A percentile compares a stretch with the other conserved stretches of the same genome.
These are phyloP conservation scores for Termitomyces sp. DNA, from an alignment of 768 basidiomycete species.

Conservation along the genomic window DNA sequence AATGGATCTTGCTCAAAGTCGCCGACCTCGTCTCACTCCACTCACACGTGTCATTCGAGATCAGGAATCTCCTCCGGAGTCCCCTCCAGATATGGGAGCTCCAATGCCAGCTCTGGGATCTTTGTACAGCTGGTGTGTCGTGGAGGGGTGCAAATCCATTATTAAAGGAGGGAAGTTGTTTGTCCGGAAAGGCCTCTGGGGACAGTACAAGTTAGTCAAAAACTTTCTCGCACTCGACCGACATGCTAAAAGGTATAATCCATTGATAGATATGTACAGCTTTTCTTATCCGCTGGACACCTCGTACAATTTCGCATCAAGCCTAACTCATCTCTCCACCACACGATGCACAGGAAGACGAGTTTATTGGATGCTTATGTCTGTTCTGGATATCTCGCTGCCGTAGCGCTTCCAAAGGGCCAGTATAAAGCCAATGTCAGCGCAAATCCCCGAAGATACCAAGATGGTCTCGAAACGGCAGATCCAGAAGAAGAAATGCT, in stretches of 20 bases:
- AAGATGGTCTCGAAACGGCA: slow-evolving; percentile 84
- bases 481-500: slow-evolving; percentile 86
- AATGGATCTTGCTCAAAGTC: slow-evolving; percentile 70
- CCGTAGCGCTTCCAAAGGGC: slow-evolving; percentile 56
- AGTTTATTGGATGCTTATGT: slow-evolving; percentile 74
- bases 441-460: slow-evolving; percentile 67
- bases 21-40: slow-evolving; percentile 57
- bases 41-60: slow-evolving; percentile 36
- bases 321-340: slow-evolving; percentile 53
- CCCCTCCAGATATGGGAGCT: slow-evolving; percentile 46
- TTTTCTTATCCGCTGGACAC: slow-evolving; percentile 73
- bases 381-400: slow-evolving; percentile 82
- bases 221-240: background rate
- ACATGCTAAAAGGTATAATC: slow-evolving; percentile 1
- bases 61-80: slow-evolving; percentile 42
- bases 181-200: slow-evolving; percentile 62
- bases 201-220: slow-evolving; percentile 69
- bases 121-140: slow-evolving; percentile 84
- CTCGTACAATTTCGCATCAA: slow-evolving; percentile 67
- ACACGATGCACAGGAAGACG: slow-evolving; percentile 48
- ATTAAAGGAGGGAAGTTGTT: slow-evolving; percentile 70
- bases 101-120: slow-evolving; percentile 53
- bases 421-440: slow-evolving; percentile 53
- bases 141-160: slow-evolving; percentile 76
- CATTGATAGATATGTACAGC: slow-evolving; percentile 51